Evolutionary conservation across 2,329 filamentous ascomycete species (phyloP).

Genomic region (Botryotinia calthae): DNA sequence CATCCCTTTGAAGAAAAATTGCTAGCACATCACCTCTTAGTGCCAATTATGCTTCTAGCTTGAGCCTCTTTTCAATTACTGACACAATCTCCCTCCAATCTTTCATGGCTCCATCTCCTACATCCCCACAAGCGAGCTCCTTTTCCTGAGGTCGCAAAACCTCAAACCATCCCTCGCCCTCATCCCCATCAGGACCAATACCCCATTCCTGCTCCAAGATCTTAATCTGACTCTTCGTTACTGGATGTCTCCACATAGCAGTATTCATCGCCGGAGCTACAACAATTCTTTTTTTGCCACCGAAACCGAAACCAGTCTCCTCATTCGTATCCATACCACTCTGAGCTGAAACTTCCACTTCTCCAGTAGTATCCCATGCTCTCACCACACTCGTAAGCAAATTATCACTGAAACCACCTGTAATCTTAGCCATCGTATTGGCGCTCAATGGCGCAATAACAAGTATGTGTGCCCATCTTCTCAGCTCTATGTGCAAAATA

Average conservation of each 20-base stretch:
- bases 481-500: conserved; percentile 88
- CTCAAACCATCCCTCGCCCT: conserved; percentile 60
- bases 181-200: conserved; percentile 61
- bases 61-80: conserved; percentile 53
- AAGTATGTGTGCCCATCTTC: conserved; percentile 77
- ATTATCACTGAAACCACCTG: conserved; percentile 73
- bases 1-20: not conserved
- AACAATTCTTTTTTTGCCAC: conserved; percentile 62
- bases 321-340: conserved; percentile 22
- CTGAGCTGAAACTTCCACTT: conserved; percentile 20
- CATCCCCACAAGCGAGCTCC: conserved; percentile 78
- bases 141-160: conserved; percentile 73
- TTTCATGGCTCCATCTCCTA: conserved; percentile 78
- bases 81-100: conserved; percentile 74
- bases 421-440: conserved; percentile 83
- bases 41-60: conserved; percentile 16
- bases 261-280: conserved; percentile 86
- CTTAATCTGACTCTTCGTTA: conserved; percentile 70
- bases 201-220: conserved; percentile 76
- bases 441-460: conserved; percentile 79
- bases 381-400: conserved; percentile 71
- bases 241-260: conserved; percentile 83
- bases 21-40: not conserved
- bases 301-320: conserved; percentile 27
- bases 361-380: conserved; percentile 72